Evolutionary conservation across 805 yeast genomes (phyloP).

Genomic region (Metschnikowia peoriensis): DNA sequence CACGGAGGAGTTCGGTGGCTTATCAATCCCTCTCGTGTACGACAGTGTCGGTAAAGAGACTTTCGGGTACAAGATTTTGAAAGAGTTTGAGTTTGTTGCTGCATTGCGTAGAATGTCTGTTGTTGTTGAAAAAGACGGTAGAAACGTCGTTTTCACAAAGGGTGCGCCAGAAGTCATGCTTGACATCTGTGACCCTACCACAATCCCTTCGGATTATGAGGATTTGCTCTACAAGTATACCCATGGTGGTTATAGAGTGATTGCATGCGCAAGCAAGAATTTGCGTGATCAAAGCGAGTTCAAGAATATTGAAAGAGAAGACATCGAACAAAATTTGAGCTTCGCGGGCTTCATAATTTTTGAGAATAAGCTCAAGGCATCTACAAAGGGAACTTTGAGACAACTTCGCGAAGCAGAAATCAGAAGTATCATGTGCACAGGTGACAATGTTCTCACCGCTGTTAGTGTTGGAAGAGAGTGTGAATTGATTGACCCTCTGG

Average conservation of each 20-base stretch:
- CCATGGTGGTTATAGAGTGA: conserved; percentile 91
- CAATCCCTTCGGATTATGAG: conserved; percentile 74
- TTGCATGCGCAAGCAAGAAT: conserved; percentile 82
- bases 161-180: conserved; percentile 97
- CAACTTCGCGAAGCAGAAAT: conserved; percentile 66
- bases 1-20: conserved; percentile 56
- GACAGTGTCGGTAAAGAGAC: conserved; percentile 19
- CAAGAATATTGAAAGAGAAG: conserved; percentile 49
- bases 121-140: conserved; percentile 39
- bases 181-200: conserved; percentile 66
- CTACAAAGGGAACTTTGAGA: conserved; percentile 60
- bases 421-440: conserved; percentile 94
- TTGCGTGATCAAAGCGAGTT: conserved; percentile 17
- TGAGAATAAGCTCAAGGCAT: conserved; percentile 81
- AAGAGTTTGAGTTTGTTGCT: conserved; percentile 80
- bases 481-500: conserved; percentile 51
- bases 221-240: conserved; percentile 80
- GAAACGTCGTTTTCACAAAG: conserved; percentile 55
- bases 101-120: conserved; percentile 90
- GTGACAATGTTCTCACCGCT: conserved; percentile 93
- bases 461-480: conserved; percentile 90
- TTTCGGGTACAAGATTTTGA: conserved; percentile 31
- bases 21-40: conserved; percentile 18
- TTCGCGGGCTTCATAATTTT: conserved; percentile 89
- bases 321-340: conserved; percentile 63